Evolutionary conservation across 768 basidiomycete genomes (phyloP), one percentile per base, ranked within the genome.

Genomic region (Pisolithus marmoratus): DNA sequence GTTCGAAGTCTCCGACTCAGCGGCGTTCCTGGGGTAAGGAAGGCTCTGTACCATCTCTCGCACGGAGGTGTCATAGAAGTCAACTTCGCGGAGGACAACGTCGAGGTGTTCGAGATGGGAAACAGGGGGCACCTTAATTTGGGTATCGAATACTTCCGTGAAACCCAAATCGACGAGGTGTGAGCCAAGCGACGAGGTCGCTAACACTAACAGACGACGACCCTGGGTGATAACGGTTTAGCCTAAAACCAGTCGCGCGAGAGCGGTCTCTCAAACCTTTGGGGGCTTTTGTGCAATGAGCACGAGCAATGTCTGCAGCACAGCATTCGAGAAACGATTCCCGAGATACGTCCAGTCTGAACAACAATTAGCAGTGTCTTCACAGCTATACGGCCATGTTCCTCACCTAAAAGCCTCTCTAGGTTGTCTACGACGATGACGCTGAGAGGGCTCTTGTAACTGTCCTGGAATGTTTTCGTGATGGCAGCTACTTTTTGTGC

Each of bases 341-440:
- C 95, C 95, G 71, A 99, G 86, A 4, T 94, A 92, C 6, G 92
- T 94, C 89, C 93, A 99, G 58, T 98, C 95, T 94, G 17, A 14
- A 24, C n/a, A 11, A 43, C n/a, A 44, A n/a, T 37, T 3, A 22
- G 47, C 11, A 14, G 59, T 40, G 41, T 48, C 49, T 19, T 5
- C 46, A 26, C 38, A 20, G 48, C 49, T 20, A 12, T 15, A 14
- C 20, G 6, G 8, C 19, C 17, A 4, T 42, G 1, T 14, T 17
- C 64, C 84, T 54, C 42, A 94, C 94, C 94, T 46, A 99, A 76
- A 51, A 99, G 72, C 34, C 95, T 81, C 69, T 99, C 96, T 53
- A 99, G 78, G 58, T 85, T 94, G 64, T 99, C 96, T 12, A 99
- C 86, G 8, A 99, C 92, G 49, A 99, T 84, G 3, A 98, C 91